Evolutionary conservation across 2,329 filamentous ascomycete genomes (phyloP).

Genomic region (Aspergillus niger): DNA sequence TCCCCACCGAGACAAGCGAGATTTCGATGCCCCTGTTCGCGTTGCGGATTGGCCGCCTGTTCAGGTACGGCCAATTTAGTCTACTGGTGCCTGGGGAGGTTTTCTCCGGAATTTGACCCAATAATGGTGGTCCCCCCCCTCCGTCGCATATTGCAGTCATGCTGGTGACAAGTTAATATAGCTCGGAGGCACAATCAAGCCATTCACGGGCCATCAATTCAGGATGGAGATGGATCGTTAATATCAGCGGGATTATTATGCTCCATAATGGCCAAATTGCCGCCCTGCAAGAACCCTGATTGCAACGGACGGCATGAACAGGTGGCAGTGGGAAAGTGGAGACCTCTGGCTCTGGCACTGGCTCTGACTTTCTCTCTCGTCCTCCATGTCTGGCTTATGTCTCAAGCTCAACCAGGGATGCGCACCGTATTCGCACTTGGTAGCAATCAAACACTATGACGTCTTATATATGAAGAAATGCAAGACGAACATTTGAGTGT

Average conservation of each 20-base stretch:
- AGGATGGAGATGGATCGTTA: neutral
- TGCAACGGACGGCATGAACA: slow-evolving; percentile 1
- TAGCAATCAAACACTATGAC: neutral
- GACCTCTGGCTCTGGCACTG: neutral
- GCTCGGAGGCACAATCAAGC: neutral
- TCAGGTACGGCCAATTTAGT: slow-evolving; percentile 24
- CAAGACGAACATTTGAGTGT: neutral
- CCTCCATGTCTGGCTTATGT: neutral
- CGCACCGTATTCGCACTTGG: slow-evolving; percentile 4
- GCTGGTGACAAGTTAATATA: neutral
- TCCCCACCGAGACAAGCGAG: slow-evolving; percentile 26
- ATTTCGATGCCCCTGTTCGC: slow-evolving; percentile 21
- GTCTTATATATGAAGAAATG: neutral
- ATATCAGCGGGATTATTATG: neutral
- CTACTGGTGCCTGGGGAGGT: slow-evolving; percentile 20
- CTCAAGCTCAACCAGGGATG: slow-evolving; percentile 8
- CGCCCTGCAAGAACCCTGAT: slow-evolving; percentile 3
- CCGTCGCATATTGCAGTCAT: slow-evolving; percentile 1
- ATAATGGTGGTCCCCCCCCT: slow-evolving; percentile 8
- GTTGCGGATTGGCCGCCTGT: slow-evolving; percentile 20
- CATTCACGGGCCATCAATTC: neutral
- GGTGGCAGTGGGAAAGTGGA: neutral
- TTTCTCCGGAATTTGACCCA: slow-evolving; percentile 19
- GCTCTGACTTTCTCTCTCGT: neutral
- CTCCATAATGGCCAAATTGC: neutral